phyloP scores from a whole-genome alignment of 345 rosid genomes.

The Moricandia arvensis region DNA sequence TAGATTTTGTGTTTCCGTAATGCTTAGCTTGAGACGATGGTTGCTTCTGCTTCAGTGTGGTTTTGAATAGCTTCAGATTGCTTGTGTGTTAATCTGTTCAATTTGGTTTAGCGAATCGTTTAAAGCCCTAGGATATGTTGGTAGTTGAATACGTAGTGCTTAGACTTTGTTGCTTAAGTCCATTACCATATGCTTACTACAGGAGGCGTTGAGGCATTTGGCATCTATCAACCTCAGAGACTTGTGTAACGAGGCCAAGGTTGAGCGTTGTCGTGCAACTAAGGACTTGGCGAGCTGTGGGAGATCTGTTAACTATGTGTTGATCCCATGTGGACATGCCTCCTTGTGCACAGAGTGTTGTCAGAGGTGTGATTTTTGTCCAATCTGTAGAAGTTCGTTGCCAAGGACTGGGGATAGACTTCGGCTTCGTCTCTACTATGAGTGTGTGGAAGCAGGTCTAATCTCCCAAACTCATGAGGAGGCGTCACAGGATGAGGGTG shows the following conservation, averaged over 20 bases:
- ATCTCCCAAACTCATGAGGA: conserved; percentile 58
- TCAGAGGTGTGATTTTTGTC: conserved; percentile 83
- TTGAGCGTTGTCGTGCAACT: conserved; percentile 84
- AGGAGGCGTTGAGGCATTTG: conserved; percentile 87
- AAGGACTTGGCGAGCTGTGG: conserved; percentile 93
- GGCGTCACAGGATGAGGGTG: conserved; percentile 58
- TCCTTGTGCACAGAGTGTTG: conserved; percentile 86
- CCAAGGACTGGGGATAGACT: conserved; percentile 46
- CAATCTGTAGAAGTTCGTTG: conserved; percentile 67
- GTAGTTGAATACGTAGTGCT: neutral
- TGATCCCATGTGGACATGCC: conserved; percentile 88
- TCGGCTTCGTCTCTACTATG: conserved; percentile 68
- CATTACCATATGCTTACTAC: conserved; percentile 23
- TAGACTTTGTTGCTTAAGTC: neutral
- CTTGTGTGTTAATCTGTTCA: too few species aligned
- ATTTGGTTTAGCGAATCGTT: neutral
- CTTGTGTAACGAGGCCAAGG: conserved; percentile 77
- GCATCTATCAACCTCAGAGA: conserved; percentile 73
- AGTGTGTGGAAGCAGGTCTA: conserved; percentile 83
- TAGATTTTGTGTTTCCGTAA: neutral
- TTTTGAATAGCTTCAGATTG: neutral
- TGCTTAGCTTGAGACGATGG: neutral
- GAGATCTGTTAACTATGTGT: conserved; percentile 61
- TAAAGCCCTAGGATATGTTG: neutral
- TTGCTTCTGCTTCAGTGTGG: neutral